Evolutionary conservation across 2,329 filamentous ascomycete species (phyloP).

Genomic region (Chrysosporium queenslandicum): DNA sequence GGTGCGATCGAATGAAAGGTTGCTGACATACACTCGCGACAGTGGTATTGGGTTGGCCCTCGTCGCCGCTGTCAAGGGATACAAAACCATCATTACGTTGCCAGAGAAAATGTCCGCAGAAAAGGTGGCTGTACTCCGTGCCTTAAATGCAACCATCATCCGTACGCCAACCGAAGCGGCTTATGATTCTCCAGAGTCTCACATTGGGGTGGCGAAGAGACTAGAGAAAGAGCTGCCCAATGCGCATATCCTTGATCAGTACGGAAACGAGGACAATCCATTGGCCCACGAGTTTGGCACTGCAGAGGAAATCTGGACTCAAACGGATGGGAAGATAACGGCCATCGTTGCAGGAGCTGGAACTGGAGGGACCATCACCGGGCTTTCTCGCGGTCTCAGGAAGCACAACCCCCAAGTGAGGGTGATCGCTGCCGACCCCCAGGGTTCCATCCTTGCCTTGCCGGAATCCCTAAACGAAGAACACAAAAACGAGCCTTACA

Average conservation of each 20-base stretch:
- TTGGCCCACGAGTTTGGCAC: constrained; percentile 88
- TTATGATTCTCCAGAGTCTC: constrained; percentile 87
- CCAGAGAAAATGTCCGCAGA: constrained; percentile 99
- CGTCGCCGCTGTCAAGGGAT: constrained; percentile 90
- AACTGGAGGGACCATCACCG: constrained; percentile 90
- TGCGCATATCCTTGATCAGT: constrained; percentile 94
- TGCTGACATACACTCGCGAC: constrained; percentile 12
- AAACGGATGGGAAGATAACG: constrained; percentile 72
- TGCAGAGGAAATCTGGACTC: constrained; percentile 89
- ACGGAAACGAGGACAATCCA: constrained; percentile 84
- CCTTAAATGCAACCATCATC: constrained; percentile 93
- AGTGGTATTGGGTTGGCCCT: constrained; percentile 85
- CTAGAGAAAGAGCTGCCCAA: constrained; percentile 94
- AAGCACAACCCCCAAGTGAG: constrained; percentile 82
- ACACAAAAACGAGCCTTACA: constrained; percentile 74
- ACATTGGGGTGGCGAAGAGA: constrained; percentile 86
- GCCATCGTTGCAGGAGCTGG: constrained; percentile 85
- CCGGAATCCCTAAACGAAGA: constrained; percentile 71
- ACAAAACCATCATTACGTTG: constrained; percentile 96
- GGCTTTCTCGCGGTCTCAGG: constrained; percentile 69
- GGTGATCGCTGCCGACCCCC: constrained; percentile 83
- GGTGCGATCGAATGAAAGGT: neutral
- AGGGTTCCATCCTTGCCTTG: constrained; percentile 80
- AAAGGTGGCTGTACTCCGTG: constrained; percentile 89
- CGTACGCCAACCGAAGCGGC: constrained; percentile 92